A percentile compares a stretch with the other conserved stretches of the same genome.
phyloP scores from a whole-genome alignment of 2,329 filamentous ascomycete genomes.

The Neurospora sp. region DNA sequence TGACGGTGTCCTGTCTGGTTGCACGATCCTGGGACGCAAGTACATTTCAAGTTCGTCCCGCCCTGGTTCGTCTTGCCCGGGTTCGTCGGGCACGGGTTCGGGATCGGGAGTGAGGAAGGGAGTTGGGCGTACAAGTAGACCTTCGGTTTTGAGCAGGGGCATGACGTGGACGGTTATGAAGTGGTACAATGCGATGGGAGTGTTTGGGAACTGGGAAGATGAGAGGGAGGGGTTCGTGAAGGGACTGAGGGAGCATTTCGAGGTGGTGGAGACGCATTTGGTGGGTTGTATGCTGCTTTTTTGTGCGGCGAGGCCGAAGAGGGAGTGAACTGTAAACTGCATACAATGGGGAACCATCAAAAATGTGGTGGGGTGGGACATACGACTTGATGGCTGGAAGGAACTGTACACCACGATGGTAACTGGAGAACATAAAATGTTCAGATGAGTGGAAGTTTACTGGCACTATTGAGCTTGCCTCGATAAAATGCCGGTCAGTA shows the following conservation, averaged over 20 bases:
- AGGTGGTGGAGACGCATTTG: conserved; percentile 28
- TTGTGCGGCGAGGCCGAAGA: conserved; percentile 22
- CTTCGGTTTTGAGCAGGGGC: conserved; percentile 17
- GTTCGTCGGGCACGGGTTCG: neutral
- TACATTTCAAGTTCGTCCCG: neutral
- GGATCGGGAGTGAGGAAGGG: neutral
- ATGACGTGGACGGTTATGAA: conserved; percentile 19
- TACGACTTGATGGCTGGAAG: neutral
- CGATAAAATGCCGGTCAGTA: neutral
- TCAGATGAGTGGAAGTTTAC: neutral
- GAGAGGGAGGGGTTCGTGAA: conserved; percentile 23
- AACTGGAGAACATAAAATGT: neutral
- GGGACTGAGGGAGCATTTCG: conserved; percentile 26
- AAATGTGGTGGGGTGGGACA: neutral
- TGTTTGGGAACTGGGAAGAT: conserved; percentile 32
- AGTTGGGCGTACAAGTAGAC: neutral
- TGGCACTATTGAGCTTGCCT: neutral
- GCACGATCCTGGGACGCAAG: conserved; percentile 26
- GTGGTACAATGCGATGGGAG: conserved; percentile 25
- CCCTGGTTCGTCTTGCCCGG: neutral
- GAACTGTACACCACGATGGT: neutral
- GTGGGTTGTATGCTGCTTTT: conserved; percentile 31
- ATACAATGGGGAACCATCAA: neutral
- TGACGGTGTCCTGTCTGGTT: conserved; percentile 28
- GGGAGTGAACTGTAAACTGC: neutral